Conservation (phyloP, 1,284 basidiomycete genomes). For the Coriolopsis trogii region DNA sequence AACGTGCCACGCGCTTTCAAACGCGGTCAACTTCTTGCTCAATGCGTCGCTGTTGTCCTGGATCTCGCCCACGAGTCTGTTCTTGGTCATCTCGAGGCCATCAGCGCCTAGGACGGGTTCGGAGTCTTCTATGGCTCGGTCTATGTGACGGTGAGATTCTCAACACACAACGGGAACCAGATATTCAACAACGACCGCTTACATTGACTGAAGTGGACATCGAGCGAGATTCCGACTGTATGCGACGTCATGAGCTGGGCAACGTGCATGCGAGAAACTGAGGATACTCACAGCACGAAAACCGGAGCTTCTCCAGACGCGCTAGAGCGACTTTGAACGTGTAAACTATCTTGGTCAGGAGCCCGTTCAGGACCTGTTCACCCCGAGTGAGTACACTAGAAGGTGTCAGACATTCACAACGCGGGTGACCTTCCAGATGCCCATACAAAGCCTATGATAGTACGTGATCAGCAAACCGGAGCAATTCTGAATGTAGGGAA, state of each 20-base stretch:
- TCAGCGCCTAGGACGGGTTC: neutral
- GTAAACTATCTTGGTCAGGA: constrained; percentile 28
- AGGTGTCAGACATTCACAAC: constrained; percentile 1
- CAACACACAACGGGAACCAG: neutral
- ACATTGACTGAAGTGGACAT: constrained; percentile 16
- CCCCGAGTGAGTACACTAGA: too few relatives aligned
- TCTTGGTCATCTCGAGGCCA: constrained; percentile 14
- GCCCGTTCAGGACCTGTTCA: constrained; percentile 15
- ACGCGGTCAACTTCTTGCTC: constrained; percentile 28
- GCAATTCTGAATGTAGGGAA: neutral
- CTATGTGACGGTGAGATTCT: neutral
- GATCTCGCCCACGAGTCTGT: constrained; percentile 16
- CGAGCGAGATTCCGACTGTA: constrained; percentile 21
- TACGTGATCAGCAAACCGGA: neutral
- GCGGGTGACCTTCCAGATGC: constrained; percentile 34
- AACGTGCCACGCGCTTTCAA: constrained; percentile 37
- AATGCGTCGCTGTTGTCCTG: constrained; percentile 29
- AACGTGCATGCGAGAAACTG: neutral
- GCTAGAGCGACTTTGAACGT: constrained; percentile 31
- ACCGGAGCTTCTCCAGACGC: constrained; percentile 31
- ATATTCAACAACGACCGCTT: neutral
- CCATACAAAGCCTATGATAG: constrained; percentile 30
- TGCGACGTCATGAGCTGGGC: neutral
- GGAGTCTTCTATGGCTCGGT: constrained; percentile 7
- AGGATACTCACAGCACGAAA: constrained; percentile 25